A percentile compares a stretch with the other conserved stretches of the same genome.
phyloP scores from a whole-genome alignment of 1,284 basidiomycete species.

The Polyporus tsugae region DNA sequence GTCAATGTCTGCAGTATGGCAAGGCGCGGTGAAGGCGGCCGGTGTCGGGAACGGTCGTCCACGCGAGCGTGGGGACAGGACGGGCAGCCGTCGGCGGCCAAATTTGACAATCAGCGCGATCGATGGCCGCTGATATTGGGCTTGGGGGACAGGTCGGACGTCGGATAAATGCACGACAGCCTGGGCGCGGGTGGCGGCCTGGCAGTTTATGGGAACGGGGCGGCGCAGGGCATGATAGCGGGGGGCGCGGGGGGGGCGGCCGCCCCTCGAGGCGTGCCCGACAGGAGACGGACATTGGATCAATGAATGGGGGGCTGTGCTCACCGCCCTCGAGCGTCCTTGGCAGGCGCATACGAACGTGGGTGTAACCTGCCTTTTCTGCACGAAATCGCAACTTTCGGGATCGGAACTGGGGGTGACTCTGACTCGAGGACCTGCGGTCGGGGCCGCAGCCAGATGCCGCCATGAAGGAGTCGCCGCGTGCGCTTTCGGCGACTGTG shows the following conservation, averaged over 20 bases:
- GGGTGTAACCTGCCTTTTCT: constrained; percentile 8
- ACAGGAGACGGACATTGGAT: background rate
- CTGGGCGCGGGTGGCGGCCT: constrained; percentile 19
- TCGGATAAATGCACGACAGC: constrained; percentile 18
- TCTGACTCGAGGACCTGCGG: constrained; percentile 30
- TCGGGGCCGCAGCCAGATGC: constrained; percentile 23
- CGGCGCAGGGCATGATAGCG: background rate
- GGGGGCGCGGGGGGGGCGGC: background rate
- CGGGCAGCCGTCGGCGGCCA: constrained; percentile 14
- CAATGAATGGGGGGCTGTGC: constrained; percentile 9
- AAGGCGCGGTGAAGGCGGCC: constrained; percentile 24
- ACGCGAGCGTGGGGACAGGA: background rate
- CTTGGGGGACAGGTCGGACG: constrained; percentile 18
- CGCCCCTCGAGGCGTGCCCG: background rate
- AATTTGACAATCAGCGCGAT: constrained; percentile 19
- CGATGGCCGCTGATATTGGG: constrained; percentile 27
- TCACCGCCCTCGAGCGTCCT: background rate
- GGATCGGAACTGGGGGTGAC: constrained; percentile 11
- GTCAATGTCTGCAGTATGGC: constrained; percentile 7
- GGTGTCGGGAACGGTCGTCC: constrained; percentile 17
- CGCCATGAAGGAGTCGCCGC: constrained; percentile 2
- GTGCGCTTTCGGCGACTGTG: constrained; percentile 24
- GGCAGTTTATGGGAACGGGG: constrained; percentile 8
- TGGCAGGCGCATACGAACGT: background rate
- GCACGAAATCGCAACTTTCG: constrained; percentile 6